phyloP scores from a whole-genome alignment of 176 grass and related monocot species.

The Echinochloa phyllopogon region DNA sequence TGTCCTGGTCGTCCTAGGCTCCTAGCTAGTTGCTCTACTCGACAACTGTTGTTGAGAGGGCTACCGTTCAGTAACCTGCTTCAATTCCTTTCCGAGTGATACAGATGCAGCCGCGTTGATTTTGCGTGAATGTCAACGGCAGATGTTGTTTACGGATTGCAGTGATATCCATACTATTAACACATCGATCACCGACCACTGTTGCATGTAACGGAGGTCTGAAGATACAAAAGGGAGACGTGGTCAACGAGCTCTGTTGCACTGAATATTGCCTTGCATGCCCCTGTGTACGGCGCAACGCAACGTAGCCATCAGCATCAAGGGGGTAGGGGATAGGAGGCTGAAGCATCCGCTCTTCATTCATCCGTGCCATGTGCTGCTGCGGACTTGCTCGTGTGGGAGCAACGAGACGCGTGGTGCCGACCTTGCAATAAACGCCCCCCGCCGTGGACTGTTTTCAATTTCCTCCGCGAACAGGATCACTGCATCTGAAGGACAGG shows the following conservation, averaged over 20 bases:
- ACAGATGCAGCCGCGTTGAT: neutral
- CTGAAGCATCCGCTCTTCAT: slow-evolving; percentile 3
- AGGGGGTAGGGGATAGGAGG: neutral
- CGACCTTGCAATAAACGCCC: slow-evolving; percentile 41
- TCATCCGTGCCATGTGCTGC: slow-evolving; percentile 27
- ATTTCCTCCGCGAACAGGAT: slow-evolving; percentile 14
- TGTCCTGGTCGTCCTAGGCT: no score
- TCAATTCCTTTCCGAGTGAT: neutral
- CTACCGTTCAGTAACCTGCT: neutral
- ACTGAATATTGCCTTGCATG: neutral
- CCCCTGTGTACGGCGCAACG: neutral
- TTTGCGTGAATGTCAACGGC: neutral
- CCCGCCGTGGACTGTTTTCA: neutral
- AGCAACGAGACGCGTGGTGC: slow-evolving; percentile 35
- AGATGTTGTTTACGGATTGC: neutral
- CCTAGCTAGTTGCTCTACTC: neutral
- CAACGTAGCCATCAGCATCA: neutral
- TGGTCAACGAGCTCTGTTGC: neutral
- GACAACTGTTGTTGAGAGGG: neutral
- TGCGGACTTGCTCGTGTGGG: neutral
- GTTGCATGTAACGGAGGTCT: neutral
- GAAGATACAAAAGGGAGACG: neutral
- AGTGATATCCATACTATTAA: neutral
- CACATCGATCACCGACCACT: neutral
- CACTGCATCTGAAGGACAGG: slow-evolving; percentile 12